Conservation (phyloP, 2,329 filamentous ascomycete genomes). For the Grosmannia penicillata region DNA sequence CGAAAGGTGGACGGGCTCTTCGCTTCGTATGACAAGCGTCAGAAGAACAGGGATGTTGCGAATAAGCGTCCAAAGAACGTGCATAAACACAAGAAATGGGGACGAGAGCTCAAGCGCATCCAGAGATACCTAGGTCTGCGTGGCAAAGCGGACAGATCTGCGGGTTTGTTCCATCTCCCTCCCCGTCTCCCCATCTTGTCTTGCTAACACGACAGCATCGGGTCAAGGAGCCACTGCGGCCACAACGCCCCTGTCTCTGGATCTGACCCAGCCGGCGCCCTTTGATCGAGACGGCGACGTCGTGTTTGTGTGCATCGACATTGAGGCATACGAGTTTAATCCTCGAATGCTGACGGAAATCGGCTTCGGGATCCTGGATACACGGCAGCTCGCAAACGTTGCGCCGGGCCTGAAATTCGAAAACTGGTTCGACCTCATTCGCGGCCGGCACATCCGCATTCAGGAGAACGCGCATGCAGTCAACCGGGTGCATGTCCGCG, state of each 20-base stretch:
- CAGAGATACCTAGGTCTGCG: slow-evolving; percentile 60
- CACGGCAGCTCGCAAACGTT: slow-evolving; percentile 32
- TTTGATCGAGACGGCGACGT: slow-evolving; percentile 36
- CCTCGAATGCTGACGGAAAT: slow-evolving; percentile 65
- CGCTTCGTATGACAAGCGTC: background rate
- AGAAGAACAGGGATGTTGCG: slow-evolving; percentile 28
- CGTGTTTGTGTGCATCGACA: slow-evolving; percentile 65
- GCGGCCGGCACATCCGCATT: slow-evolving; percentile 62
- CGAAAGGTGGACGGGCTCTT: slow-evolving; percentile 4
- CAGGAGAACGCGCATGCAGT: slow-evolving; percentile 48
- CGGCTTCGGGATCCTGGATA: slow-evolving; percentile 71
- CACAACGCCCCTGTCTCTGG: slow-evolving; percentile 17
- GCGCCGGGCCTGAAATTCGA: slow-evolving; percentile 45
- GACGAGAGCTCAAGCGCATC: slow-evolving; percentile 42
- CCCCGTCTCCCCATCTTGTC: too few relatives aligned
- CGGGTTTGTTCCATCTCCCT: background rate
- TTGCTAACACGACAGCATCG: too few relatives aligned
- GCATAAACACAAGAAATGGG: slow-evolving; percentile 34
- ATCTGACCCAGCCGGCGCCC: slow-evolving; percentile 28
- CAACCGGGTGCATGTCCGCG: slow-evolving; percentile 55
- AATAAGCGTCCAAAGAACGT: slow-evolving; percentile 29
- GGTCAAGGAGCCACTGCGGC: too few relatives aligned
- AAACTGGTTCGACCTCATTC: slow-evolving; percentile 54
- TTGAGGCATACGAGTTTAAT: slow-evolving; percentile 64
- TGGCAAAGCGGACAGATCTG: slow-evolving; percentile 12